phyloP scores from a whole-genome alignment of 1,139 yeast genomes.

The Kurtzmaniella quercitrusa region DNA sequence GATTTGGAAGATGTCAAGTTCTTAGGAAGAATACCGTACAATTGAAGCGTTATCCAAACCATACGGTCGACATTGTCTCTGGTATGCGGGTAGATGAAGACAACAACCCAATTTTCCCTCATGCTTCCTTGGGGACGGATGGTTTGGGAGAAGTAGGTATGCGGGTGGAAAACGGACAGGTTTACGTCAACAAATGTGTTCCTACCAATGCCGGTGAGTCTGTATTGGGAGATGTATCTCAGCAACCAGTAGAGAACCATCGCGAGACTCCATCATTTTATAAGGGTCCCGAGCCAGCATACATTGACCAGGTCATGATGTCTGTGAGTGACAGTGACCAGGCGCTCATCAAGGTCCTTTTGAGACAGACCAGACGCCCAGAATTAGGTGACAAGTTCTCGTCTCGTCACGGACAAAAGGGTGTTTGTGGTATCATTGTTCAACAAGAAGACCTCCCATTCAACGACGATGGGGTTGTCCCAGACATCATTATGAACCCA shows the following conservation, averaged over 20 bases:
- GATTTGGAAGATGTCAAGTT: conserved; percentile 98
- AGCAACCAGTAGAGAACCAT: conserved; percentile 49
- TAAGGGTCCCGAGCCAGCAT: conserved; percentile 93
- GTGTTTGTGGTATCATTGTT: conserved; percentile 97
- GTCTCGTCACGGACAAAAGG: conserved; percentile 97
- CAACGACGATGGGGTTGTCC: conserved; percentile 82
- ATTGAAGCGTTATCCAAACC: conserved; percentile 88
- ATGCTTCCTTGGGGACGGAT: conserved; percentile 83
- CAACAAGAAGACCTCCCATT: conserved; percentile 96
- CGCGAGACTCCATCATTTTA: conserved; percentile 90
- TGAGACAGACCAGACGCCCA: conserved; percentile 96
- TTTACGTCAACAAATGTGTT: conserved; percentile 86
- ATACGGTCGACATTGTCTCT: conserved; percentile 83
- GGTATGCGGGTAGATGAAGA: conserved; percentile 87
- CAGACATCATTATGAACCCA: conserved; percentile 97
- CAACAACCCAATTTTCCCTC: conserved; percentile 81
- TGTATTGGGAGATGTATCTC: conserved; percentile 42
- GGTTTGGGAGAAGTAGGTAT: conserved; percentile 97
- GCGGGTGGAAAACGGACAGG: conserved; percentile 87
- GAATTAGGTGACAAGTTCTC: conserved; percentile 97
- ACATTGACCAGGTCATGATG: conserved; percentile 96
- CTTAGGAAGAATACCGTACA: conserved; percentile 87
- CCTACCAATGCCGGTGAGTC: conserved; percentile 85
- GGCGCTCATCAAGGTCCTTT: conserved; percentile 83
- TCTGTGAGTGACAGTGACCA: conserved; percentile 94